A percentile compares a stretch with the other conserved stretches of the same genome.
Conservation (phyloP, 805 yeast species). For the Barnettozyma sucrosica region DNA sequence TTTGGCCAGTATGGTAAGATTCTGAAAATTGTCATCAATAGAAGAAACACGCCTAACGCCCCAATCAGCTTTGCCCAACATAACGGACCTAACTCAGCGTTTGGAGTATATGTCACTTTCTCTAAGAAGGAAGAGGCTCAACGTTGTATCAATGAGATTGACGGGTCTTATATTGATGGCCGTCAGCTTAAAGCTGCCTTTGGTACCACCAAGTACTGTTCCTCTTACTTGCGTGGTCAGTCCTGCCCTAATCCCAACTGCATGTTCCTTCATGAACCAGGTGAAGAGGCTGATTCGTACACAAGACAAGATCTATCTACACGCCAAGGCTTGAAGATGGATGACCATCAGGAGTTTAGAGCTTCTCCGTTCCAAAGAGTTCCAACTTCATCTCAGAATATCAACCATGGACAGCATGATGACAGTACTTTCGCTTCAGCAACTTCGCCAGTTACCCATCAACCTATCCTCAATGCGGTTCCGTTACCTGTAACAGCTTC, state of each 20-base stretch:
- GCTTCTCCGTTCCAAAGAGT: slow-evolving; percentile 22
- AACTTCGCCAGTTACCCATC: slow-evolving; percentile 11
- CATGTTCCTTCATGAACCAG: slow-evolving; percentile 98
- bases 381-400: slow-evolving; percentile 6
- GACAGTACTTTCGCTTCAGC: slow-evolving; percentile 2
- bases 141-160: slow-evolving; percentile 83
- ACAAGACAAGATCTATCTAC: slow-evolving; percentile 84
- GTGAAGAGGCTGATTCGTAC: slow-evolving; percentile 97
- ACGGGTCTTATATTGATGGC: slow-evolving; percentile 92
- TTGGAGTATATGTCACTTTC: slow-evolving; percentile 94
- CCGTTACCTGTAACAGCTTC: slow-evolving; percentile 69
- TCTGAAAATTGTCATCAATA: slow-evolving; percentile 87
- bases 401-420: slow-evolving; percentile 4
- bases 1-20: slow-evolving; percentile 99
- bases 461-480: slow-evolving; percentile 29
- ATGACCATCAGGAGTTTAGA: slow-evolving; percentile 27
- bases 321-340: slow-evolving; percentile 59
- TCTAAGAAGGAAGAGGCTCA: slow-evolving; percentile 93
- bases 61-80: slow-evolving; percentile 20
- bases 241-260: slow-evolving; percentile 98
- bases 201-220: slow-evolving; percentile 97
- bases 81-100: slow-evolving; percentile 49
- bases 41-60: slow-evolving; percentile 41
- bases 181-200: slow-evolving; percentile 88
- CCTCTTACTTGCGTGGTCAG: slow-evolving; percentile 91